Conservation (phyloP, 176 grass and related monocot species). For the Calamus simplicifolius region DNA sequence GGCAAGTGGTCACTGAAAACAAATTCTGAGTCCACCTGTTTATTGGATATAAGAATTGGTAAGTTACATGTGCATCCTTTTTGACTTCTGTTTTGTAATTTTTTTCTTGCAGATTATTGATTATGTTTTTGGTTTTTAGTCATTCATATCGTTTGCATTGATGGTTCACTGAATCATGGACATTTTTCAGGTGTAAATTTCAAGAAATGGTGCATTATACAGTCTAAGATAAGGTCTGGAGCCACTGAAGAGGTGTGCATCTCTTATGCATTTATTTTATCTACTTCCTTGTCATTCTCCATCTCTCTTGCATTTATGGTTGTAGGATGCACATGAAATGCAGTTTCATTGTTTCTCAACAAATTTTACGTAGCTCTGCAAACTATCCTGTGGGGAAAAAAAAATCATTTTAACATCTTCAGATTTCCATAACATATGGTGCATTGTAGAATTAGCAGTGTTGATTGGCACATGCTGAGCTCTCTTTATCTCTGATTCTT, state of each 20-base stretch:
- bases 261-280: background rate
- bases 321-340: no score
- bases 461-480: no score
- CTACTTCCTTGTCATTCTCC: no score
- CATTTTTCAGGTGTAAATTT: slow-evolving; percentile 67
- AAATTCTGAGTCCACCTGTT: slow-evolving; percentile 48
- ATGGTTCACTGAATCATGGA: slow-evolving; percentile 18
- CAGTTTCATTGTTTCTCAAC: no score
- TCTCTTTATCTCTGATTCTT: no score
- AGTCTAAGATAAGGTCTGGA: slow-evolving; percentile 98
- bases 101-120: background rate
- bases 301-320: no score
- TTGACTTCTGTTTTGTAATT: slow-evolving; percentile 5
- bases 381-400: no score
- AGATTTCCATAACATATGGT: no score
- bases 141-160: background rate
- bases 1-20: slow-evolving; percentile 63
- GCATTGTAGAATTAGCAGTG: no score
- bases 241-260: slow-evolving; percentile 66
- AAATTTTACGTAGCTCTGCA: no score
- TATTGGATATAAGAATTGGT: slow-evolving; percentile 86
- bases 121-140: background rate
- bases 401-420: no score
- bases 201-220: slow-evolving; percentile 98
- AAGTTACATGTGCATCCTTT: slow-evolving; percentile 16